Conservation (phyloP, 2,329 filamentous ascomycete species). For the Periconia sp. region DNA sequence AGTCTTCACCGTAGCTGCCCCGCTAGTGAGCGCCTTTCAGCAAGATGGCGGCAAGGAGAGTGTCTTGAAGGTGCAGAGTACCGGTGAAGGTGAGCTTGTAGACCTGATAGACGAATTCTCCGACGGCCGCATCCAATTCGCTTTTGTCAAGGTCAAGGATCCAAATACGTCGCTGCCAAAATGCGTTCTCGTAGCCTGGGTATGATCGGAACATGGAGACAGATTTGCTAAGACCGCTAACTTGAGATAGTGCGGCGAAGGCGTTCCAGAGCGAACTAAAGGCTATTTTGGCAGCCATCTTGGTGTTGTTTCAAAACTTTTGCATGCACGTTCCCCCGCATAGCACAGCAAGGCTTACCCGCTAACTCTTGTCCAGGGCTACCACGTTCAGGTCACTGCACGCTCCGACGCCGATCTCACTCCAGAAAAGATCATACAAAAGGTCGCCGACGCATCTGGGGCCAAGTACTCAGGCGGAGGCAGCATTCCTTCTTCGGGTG, state of each 20-base stretch:
- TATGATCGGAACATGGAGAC: slow-evolving; percentile 28
- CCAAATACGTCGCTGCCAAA: slow-evolving; percentile 90
- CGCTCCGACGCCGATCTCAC: slow-evolving; percentile 89
- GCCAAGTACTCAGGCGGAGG: slow-evolving; percentile 84
- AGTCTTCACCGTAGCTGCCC: slow-evolving; percentile 89
- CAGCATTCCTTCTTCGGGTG: slow-evolving; percentile 60
- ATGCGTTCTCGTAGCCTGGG: slow-evolving; percentile 90
- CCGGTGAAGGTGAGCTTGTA: slow-evolving; percentile 88
- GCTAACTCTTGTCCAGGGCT: slow-evolving; percentile 64
- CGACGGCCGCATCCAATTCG: slow-evolving; percentile 95
- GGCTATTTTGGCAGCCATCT: slow-evolving; percentile 98
- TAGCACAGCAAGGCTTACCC: background rate
- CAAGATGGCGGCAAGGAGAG: slow-evolving; percentile 87
- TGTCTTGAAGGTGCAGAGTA: slow-evolving; percentile 90
- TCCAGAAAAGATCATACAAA: slow-evolving; percentile 86
- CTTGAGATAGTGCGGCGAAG: slow-evolving; percentile 76
- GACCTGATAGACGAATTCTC: slow-evolving; percentile 96
- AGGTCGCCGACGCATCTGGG: slow-evolving; percentile 92
- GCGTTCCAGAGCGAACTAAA: slow-evolving; percentile 97
- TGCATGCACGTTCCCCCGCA: slow-evolving; percentile 68
- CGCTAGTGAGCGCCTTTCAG: slow-evolving; percentile 91
- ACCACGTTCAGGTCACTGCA: slow-evolving; percentile 96
- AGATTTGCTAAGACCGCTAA: slow-evolving; percentile 15
- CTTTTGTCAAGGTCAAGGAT: slow-evolving; percentile 95
- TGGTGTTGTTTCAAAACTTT: slow-evolving; percentile 84